Base-by-base conservation (phyloP, 2,329 filamentous ascomycete genomes). In the Capronia americana region DNA sequence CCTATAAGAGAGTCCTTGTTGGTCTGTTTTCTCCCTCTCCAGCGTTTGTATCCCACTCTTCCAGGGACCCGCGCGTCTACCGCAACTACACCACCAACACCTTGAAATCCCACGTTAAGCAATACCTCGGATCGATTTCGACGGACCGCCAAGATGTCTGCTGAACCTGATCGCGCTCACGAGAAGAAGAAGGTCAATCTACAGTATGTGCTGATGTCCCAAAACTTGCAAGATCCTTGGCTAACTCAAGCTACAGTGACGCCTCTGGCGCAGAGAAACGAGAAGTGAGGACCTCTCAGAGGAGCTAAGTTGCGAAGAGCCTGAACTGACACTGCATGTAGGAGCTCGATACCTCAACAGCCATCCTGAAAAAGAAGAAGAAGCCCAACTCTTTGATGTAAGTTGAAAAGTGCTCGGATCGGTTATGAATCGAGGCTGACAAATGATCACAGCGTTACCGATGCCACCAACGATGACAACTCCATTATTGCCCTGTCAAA, bases 301-400 rank as follows among this genome's bases (percentile, higher is more conserved):
- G 57, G 59, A 63, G 62, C 63, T 65, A 44, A 64, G 61, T 68
- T 71, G 66, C 73, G 68, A 72, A 71, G 74, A 65, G 72, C 64
- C 55, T 57, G 63, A 46, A 76, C 74, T 66, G 76, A 70, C 63
- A 17, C 4, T 4, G 12, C 30, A 2, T 55, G 5, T 58, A 96
- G 89, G 89, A 92, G 75, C 92, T 97, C 79, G 95, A 97, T 78
- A 92, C 90, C 69, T 88, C 95, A 61, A 99, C 95, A 54, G 95
- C 95, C 73, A 99, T 99, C 75, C 88, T 99, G 77, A 98, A 97
- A 86, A 98, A 98, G 88, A 99, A 99, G 91, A 99, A 99, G 93
- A 99, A 99, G 92, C 93, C 93, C 75, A 99, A 99, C 83, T 96
- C 94, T 77, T 83, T 99, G 80, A 96, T 99, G 93, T 96, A 86